A percentile compares a stretch with the other conserved stretches of the same genome.
These are phyloP conservation scores for Pleurotus sapidus DNA, from an alignment of 768 basidiomycete genomes.

Conservation along the genomic window DNA sequence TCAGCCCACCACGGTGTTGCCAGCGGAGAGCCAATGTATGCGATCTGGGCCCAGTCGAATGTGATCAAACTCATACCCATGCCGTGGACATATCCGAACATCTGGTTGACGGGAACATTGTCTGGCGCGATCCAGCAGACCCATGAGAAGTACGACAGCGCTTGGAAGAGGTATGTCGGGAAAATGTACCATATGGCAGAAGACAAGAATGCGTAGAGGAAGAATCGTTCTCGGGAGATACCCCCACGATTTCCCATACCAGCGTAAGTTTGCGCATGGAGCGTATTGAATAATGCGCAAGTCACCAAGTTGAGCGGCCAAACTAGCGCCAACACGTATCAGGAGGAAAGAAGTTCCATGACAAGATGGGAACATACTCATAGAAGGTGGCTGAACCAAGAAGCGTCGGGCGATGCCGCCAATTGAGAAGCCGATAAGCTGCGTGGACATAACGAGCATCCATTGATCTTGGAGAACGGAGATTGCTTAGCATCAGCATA, in stretches of 20 bases:
- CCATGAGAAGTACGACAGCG: conserved; percentile 59
- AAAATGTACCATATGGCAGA: conserved; percentile 62
- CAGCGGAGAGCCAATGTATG: conserved; percentile 54
- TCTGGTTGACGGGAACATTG: conserved; percentile 64
- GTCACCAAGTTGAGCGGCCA: conserved; percentile 80
- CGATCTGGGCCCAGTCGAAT: conserved; percentile 75
- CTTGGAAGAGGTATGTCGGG: conserved; percentile 73
- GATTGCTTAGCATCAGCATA: background rate
- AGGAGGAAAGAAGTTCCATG: background rate
- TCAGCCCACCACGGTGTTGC: conserved; percentile 65
- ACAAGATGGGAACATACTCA: conserved; percentile 39
- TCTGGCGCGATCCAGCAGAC: conserved; percentile 67
- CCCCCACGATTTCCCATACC: conserved; percentile 68
- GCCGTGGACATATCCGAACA: conserved; percentile 67
- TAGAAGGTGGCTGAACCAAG: conserved; percentile 69
- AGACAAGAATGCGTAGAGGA: conserved; percentile 58
- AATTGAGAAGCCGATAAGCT: conserved; percentile 81
- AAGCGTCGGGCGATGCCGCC: conserved; percentile 72
- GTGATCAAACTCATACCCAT: conserved; percentile 71
- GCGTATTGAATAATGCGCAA: conserved; percentile 76
- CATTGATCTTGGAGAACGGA: conserved; percentile 54
- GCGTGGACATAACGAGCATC: conserved; percentile 74
- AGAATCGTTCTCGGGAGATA: conserved; percentile 75
- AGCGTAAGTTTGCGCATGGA: conserved; percentile 70
- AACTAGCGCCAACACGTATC: conserved; percentile 47